Evolutionary conservation across 2,329 filamentous ascomycete genomes (phyloP).

Genomic region (Neurospora crassa): DNA sequence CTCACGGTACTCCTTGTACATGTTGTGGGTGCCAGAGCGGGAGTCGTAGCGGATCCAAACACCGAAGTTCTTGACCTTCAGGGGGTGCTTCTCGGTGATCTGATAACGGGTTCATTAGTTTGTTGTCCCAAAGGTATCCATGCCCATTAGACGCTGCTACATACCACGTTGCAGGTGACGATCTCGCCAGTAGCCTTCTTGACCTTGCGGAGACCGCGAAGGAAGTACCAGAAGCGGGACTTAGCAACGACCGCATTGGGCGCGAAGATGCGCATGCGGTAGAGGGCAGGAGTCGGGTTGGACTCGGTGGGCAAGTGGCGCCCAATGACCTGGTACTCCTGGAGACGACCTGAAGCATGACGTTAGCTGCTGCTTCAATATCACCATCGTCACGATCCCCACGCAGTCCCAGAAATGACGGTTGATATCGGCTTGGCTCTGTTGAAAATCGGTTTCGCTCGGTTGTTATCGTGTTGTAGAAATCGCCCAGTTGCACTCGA

Average conservation of each 20-base stretch:
- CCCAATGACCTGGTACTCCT: conserved; percentile 99
- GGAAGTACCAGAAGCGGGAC: conserved; percentile 99
- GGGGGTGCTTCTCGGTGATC: conserved; percentile 98
- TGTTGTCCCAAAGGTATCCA: not conserved
- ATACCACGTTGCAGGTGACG: conserved; percentile 89
- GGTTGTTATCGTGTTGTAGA: not conserved
- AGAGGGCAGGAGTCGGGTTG: conserved; percentile 95
- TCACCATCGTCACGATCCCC: not conserved
- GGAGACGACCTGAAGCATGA: conserved; percentile 75
- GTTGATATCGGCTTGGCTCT: not conserved
- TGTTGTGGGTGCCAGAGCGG: conserved; percentile 99
- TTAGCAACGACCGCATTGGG: conserved; percentile 97
- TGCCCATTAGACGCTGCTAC: conserved; percentile 24
- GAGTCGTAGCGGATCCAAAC: conserved; percentile 99
- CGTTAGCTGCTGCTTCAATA: conserved; percentile 12
- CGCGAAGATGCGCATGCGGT: conserved; percentile 99
- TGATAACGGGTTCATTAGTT: conserved; percentile 27
- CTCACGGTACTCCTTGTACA: conserved; percentile 99
- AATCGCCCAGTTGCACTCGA: not conserved
- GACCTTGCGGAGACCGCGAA: conserved; percentile 98
- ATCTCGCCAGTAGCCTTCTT: conserved; percentile 99
- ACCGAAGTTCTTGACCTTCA: conserved; percentile 99
- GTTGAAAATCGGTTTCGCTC: not conserved
- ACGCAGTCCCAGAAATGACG: not conserved
- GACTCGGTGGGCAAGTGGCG: conserved; percentile 96